These are phyloP conservation scores for Exophiala spinifera DNA, from an alignment of 2,329 filamentous ascomycete genomes.

Conservation along the genomic window DNA sequence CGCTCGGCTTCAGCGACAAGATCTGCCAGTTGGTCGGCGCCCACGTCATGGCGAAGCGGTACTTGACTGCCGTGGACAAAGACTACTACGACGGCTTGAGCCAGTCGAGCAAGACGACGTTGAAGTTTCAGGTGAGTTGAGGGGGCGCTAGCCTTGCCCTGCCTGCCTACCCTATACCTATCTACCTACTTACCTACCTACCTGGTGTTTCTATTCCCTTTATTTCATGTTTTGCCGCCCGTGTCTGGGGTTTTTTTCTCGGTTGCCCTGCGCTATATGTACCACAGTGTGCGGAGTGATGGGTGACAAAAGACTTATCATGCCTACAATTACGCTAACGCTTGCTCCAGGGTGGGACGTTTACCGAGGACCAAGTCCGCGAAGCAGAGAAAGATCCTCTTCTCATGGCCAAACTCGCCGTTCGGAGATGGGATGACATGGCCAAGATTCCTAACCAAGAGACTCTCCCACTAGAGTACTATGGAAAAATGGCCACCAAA, in stretches of 20 bases:
- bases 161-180: too few relatives aligned
- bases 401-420: slow-evolving; percentile 30
- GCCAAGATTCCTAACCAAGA: slow-evolving; percentile 29
- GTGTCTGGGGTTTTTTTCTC: too few relatives aligned
- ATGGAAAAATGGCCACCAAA: slow-evolving; percentile 28
- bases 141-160: too few relatives aligned
- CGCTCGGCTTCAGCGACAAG: slow-evolving; percentile 33
- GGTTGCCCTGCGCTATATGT: too few relatives aligned
- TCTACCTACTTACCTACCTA: too few relatives aligned
- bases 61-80: slow-evolving; percentile 31
- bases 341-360: slow-evolving; percentile 28
- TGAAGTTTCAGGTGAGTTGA: slow-evolving; percentile 30
- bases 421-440: slow-evolving; percentile 32
- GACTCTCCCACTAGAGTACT: slow-evolving; percentile 29
- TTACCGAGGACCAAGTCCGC: slow-evolving; percentile 25
- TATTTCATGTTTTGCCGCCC: background rate
- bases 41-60: slow-evolving; percentile 35
- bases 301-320: too few relatives aligned
- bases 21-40: slow-evolving; percentile 33
- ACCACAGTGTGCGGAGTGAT: background rate
- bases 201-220: too few relatives aligned
- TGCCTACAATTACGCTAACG: too few relatives aligned
- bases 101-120: slow-evolving; percentile 32
- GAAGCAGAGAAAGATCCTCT: slow-evolving; percentile 32
- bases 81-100: slow-evolving; percentile 32